Evolutionary conservation across 2,329 filamentous ascomycete species (phyloP).

Genomic region (Xylaria sp.): DNA sequence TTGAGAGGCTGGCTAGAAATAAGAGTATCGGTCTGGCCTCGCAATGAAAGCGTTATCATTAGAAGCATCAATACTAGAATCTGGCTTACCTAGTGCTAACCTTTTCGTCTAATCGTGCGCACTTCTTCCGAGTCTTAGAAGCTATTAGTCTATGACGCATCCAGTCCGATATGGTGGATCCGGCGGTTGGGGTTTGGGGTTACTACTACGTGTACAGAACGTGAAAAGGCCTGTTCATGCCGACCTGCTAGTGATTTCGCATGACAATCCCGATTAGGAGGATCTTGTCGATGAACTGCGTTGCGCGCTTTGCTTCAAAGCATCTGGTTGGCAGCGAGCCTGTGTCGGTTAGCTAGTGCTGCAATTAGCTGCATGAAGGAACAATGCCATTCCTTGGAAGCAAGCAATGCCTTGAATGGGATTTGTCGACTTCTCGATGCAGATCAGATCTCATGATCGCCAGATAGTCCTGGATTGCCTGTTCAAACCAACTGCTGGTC

Average conservation of each 20-base stretch:
- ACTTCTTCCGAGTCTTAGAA: background rate
- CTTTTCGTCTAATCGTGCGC: background rate
- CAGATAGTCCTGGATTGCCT: slow-evolving; percentile 18
- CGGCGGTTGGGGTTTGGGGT: slow-evolving; percentile 20
- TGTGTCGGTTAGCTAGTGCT: slow-evolving; percentile 17
- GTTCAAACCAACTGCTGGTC: slow-evolving; percentile 15
- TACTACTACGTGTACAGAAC: too few species aligned
- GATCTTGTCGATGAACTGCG: slow-evolving; percentile 15
- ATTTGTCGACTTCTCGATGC: slow-evolving; percentile 41
- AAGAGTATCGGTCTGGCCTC: background rate
- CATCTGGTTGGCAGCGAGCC: slow-evolving; percentile 20
- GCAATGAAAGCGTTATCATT: slow-evolving; percentile 3
- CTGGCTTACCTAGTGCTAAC: background rate
- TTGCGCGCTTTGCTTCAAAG: slow-evolving; percentile 8
- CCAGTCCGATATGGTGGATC: slow-evolving; percentile 13
- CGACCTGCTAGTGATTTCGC: slow-evolving; percentile 9
- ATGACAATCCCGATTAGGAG: slow-evolving; percentile 22
- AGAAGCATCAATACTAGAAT: background rate
- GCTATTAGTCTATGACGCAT: slow-evolving; percentile 27
- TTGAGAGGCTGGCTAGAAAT: background rate
- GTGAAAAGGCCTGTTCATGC: slow-evolving; percentile 29
- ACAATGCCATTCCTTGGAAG: slow-evolving; percentile 38
- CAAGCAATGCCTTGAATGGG: slow-evolving; percentile 26
- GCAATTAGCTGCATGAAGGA: slow-evolving; percentile 29
- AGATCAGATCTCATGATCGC: slow-evolving; percentile 31